Base-by-base conservation (phyloP, 169 alveolate species). In the Eimeria sp. region DNA sequence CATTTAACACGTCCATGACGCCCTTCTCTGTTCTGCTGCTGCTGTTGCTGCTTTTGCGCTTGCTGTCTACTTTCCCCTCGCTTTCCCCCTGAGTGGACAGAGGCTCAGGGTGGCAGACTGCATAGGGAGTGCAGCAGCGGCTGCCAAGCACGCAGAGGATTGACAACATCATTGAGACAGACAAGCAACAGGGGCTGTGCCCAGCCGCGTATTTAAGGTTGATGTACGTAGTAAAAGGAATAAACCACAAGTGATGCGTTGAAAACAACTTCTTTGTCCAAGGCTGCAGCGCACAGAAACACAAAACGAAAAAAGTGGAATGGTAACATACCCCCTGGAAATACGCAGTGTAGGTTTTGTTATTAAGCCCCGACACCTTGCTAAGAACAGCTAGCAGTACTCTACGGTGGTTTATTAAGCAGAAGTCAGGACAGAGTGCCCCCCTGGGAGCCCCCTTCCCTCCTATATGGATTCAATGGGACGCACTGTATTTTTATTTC, bases 101-200 rank as follows among this genome's bases (percentile, higher is more conserved):
- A n/a, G 46, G 60, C n/a, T 85, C 64, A 2, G 78, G 91, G 60
- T 85, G 77, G 62, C 77, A 62, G 49, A 85, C 91, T 46, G 91
- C 91, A 71, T 85, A 85, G n/a, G 91, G 91, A 11, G 77, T 85
- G 78, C 76, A 56, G 91, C 91, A 56, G 54, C 91, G 91, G 78
- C 72, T 49, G n/a, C 91, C 78, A 33, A 85, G 91, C 37, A 85
- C 91, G 78, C 77, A 85, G 43, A 62, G 33, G 4, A 85, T 52
- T 23, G 91, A 85, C 27, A 62, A 60, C 11, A 40, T 25, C 77
- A 85, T 58, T 2, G 91, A 58, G 78, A 58, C 91, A 6, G 91
- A 58, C 78, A 85, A 46, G 64, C 91, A 85, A 11, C 77, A 85
- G 3, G 91, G 91, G 62, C 91, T 85, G 91, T 85, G 78, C 58